A percentile compares a stretch with the other conserved stretches of the same genome.
Evolutionary conservation across 148 eudicot species (phyloP).

Genomic region (Rhododendron henanense): DNA sequence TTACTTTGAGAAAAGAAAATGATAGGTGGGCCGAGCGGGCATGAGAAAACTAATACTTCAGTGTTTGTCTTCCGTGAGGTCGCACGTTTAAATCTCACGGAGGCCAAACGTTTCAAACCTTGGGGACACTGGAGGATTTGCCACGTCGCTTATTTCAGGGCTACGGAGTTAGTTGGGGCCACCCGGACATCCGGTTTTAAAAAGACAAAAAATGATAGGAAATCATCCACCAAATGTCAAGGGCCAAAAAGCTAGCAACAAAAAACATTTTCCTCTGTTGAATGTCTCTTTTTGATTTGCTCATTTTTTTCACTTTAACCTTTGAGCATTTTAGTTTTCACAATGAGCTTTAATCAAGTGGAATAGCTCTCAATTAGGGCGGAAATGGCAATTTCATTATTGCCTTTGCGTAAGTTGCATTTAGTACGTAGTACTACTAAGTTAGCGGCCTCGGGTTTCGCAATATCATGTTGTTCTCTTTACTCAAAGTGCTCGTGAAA

Average conservation of each 20-base stretch:
- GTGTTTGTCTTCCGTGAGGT: not conserved
- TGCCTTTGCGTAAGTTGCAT: not conserved
- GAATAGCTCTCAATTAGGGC: not conserved
- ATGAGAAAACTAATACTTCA: not conserved
- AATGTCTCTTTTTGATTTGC: not conserved
- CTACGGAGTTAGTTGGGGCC: not conserved
- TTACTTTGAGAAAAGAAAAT: not conserved
- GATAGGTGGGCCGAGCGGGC: not conserved
- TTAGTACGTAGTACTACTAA: not conserved
- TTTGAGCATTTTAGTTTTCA: not conserved
- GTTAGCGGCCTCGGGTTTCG: not conserved
- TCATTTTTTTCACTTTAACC: not conserved
- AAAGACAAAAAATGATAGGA: not conserved
- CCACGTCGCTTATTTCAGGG: not conserved
- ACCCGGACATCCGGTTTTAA: no score
- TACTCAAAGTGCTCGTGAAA: slow-evolving; percentile 2
- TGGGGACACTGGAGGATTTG: no score
- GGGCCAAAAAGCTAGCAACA: not conserved
- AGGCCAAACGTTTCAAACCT: no score
- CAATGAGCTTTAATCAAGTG: not conserved
- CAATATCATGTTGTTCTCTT: not conserved
- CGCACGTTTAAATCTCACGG: no score
- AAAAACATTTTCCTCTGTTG: not conserved
- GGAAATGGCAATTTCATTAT: slow-evolving; percentile 2
- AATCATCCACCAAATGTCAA: not conserved